A percentile compares a stretch with the other conserved stretches of the same genome.
Evolutionary conservation across 305 asterid genomes (phyloP).

Genomic region (Ilex paraguariensis): DNA sequence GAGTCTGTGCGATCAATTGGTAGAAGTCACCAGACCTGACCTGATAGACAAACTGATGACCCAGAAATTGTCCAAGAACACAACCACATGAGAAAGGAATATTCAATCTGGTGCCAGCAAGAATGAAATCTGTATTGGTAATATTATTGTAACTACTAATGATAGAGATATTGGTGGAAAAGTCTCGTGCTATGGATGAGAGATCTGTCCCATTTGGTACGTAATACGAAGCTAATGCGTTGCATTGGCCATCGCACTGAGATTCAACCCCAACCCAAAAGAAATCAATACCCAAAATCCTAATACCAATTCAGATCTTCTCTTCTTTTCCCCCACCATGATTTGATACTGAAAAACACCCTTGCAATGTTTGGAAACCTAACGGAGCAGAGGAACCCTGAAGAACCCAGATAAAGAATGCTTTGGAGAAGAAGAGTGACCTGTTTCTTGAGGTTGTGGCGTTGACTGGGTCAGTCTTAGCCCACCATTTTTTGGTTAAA

Average conservation of each 20-base stretch:
- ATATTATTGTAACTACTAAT: conserved; percentile 43
- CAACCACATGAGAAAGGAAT: conserved; percentile 62
- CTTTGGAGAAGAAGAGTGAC: neutral
- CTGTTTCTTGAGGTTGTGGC: no score
- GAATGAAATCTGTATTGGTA: conserved; percentile 30
- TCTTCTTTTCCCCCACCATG: conserved; percentile 20
- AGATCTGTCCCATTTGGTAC: conserved; percentile 43
- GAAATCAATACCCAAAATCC: conserved; percentile 13
- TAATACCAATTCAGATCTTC: conserved; percentile 8
- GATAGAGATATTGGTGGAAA: conserved; percentile 34
- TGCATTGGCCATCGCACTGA: conserved; percentile 33
- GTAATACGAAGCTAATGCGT: conserved; percentile 67
- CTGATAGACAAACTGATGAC: conserved; percentile 36
- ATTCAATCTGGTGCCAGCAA: conserved; percentile 27
- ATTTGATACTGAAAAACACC: neutral
- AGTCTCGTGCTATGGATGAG: conserved; percentile 34
- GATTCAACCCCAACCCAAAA: conserved; percentile 27
- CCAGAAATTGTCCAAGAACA: conserved; percentile 38
- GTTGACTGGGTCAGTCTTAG: conserved; percentile 5
- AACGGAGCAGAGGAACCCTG: conserved; percentile 2
- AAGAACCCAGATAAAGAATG: conserved; percentile 9
- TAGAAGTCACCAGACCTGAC: conserved; percentile 30
- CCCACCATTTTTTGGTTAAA: neutral
- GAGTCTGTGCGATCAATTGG: conserved; percentile 19
- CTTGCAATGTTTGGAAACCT: neutral